Evolutionary conservation across 108 stramenopile species (phyloP).

Genomic region (Chaetoceros muelleri): DNA sequence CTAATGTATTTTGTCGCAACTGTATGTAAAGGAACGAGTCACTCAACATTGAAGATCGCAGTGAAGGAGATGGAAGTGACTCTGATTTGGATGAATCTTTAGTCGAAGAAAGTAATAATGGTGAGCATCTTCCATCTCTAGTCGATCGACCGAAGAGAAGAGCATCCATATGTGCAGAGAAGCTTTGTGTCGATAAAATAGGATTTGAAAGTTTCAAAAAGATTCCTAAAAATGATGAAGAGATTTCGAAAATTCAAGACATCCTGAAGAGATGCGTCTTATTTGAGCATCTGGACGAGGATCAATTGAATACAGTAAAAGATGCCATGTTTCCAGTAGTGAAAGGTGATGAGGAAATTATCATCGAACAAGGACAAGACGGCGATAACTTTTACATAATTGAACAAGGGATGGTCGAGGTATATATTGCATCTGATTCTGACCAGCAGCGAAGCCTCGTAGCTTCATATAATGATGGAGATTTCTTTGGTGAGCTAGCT

Average conservation of each 20-base stretch:
- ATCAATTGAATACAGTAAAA: slow-evolving; percentile 53
- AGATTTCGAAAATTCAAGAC: slow-evolving; percentile 41
- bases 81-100: too few species aligned
- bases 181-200: neutral
- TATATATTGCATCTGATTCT: slow-evolving; percentile 25
- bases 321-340: slow-evolving; percentile 52
- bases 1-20: too few species aligned
- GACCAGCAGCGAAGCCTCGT: slow-evolving; percentile 36
- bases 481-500: slow-evolving; percentile 69
- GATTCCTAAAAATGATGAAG: slow-evolving; percentile 45
- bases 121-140: too few species aligned
- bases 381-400: slow-evolving; percentile 79
- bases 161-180: neutral
- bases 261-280: slow-evolving; percentile 56
- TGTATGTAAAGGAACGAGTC: too few species aligned
- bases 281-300: slow-evolving; percentile 43
- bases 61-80: too few species aligned
- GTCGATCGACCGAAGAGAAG: neutral
- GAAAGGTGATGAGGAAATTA: slow-evolving; percentile 22
- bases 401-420: slow-evolving; percentile 39
- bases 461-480: slow-evolving; percentile 40
- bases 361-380: slow-evolving; percentile 72
- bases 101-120: too few species aligned
- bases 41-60: too few species aligned
- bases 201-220: slow-evolving; percentile 19